Evolutionary conservation across 2,329 filamentous ascomycete species (phyloP), one percentile per base, ranked within the genome.

Genomic region (Xylaria sp.): DNA sequence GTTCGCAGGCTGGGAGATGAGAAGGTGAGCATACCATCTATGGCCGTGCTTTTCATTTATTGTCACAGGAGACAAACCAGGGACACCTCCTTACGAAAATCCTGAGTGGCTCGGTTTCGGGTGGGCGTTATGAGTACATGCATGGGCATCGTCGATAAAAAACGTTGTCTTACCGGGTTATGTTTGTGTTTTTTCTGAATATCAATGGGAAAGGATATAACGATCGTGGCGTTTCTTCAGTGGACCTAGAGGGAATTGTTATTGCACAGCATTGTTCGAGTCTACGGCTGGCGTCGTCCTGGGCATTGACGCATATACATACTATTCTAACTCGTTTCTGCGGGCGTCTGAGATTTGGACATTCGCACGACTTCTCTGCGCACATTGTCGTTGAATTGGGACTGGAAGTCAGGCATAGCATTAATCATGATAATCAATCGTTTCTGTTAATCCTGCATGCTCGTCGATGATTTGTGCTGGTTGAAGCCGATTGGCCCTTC

Each of bases 191-290:
- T 53, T 9, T 59, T 54, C 11, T 63, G 57, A 11, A 28, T 31
- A 49, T 51, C 28, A 31, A 51, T 38, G 49, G 57, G 28, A 44
- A 68, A 26, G 62, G 59, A 68, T 56, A 65, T 44, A 40, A 69
- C 40, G 31, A 65, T 60, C 58, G 57, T 57, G 68, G 68, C 68
- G 68, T 70, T 70, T 57, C 26, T 59, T 53, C 53, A 53, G 33
- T 20, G 65, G 36, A 28, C n/a, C 42, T 63, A 58, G 62, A 63
- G 46, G 66, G 59, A 13, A 59, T 15, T 44, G 33, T 61, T 36
- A 64, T 49, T 33, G 38, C 48, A 28, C 48, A 60, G 63, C 56
- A 58, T 58, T 64, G 58, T 49, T 26, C 40, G 53, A 51, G 54
- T 40, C 40, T 44, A 15, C 36, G 64, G 56, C 44, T 31, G 67